Conservation (phyloP, 208 protist species). For the Crithidia expoeki region DNA sequence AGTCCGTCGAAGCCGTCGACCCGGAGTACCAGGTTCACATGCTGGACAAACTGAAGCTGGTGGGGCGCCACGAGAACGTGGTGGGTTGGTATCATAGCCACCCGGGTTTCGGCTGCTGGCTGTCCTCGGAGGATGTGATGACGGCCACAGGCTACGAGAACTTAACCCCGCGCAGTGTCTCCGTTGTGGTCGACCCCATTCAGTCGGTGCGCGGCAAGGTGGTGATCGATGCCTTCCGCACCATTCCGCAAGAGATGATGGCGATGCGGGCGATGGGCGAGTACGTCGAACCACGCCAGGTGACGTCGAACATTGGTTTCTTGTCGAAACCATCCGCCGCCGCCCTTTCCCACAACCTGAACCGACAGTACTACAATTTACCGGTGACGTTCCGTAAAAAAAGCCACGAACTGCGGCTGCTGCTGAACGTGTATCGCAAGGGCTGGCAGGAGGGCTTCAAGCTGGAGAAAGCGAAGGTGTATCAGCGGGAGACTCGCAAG, state of each 20-base stretch:
- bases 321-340: slow-evolving; percentile 98
- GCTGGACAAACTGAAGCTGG: slow-evolving; percentile 99
- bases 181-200: slow-evolving; percentile 99
- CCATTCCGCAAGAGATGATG: slow-evolving; percentile 92
- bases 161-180: slow-evolving; percentile 98
- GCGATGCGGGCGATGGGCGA: slow-evolving; percentile 83
- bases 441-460: slow-evolving; percentile 98
- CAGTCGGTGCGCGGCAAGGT: slow-evolving; percentile 99
- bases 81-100: slow-evolving; percentile 99
- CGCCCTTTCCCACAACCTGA: slow-evolving; percentile 97
- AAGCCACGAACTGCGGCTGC: slow-evolving; percentile 99
- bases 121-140: slow-evolving; percentile 99
- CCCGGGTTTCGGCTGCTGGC: slow-evolving; percentile 99
- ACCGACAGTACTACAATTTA: slow-evolving; percentile 99
- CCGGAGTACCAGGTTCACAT: slow-evolving; percentile 99
- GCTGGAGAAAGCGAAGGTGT: slow-evolving; percentile 72
- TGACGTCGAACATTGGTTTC: slow-evolving; percentile 99
- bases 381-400: slow-evolving; percentile 99
- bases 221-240: slow-evolving; percentile 99
- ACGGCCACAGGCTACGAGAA: slow-evolving; percentile 98
- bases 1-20: slow-evolving; percentile 99
- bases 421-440: slow-evolving; percentile 99
- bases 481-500: slow-evolving; percentile 69
- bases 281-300: slow-evolving; percentile 97
- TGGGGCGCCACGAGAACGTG: slow-evolving; percentile 98